phyloP scores from a whole-genome alignment of 495 filamentous ascomycete genomes.

The Opeltia flavorubescens region DNA sequence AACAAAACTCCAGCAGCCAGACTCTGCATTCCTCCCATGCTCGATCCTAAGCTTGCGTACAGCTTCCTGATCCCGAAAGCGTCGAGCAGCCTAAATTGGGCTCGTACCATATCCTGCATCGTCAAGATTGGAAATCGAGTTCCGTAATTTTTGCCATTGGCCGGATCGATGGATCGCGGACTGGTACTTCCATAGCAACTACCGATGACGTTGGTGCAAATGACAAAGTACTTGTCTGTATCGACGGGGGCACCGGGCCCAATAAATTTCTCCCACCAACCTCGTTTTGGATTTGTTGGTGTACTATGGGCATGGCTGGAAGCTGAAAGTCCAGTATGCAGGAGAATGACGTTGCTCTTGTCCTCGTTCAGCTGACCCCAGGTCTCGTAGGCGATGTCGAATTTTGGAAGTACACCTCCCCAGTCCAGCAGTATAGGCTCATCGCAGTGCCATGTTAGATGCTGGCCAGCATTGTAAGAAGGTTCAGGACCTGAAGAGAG shows the following conservation, averaged over 20 bases:
- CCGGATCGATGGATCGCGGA: slow-evolving; percentile 75
- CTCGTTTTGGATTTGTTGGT: slow-evolving; percentile 64
- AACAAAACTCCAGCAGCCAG: slow-evolving; percentile 81
- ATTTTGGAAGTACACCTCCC: slow-evolving; percentile 77
- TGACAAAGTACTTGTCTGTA: slow-evolving; percentile 80
- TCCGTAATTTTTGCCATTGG: slow-evolving; percentile 75
- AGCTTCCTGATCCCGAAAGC: slow-evolving; percentile 61
- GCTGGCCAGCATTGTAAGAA: slow-evolving; percentile 77
- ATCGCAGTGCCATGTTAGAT: slow-evolving; percentile 56
- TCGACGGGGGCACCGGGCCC: slow-evolving; percentile 76
- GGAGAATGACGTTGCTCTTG: slow-evolving; percentile 77
- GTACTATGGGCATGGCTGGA: slow-evolving; percentile 95
- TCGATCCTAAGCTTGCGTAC: slow-evolving; percentile 85
- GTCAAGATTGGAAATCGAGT: slow-evolving; percentile 96
- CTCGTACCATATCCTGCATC: slow-evolving; percentile 93
- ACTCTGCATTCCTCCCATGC: slow-evolving; percentile 98
- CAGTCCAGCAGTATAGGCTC: slow-evolving; percentile 79
- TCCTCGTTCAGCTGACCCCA: slow-evolving; percentile 77
- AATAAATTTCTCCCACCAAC: slow-evolving; percentile 99
- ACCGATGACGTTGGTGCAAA: slow-evolving; percentile 94
- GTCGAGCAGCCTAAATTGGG: slow-evolving; percentile 86
- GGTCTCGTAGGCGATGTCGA: slow-evolving; percentile 82
- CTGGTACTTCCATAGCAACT: slow-evolving; percentile 96
- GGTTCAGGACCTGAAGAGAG: slow-evolving; percentile 75
- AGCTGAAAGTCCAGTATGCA: slow-evolving; percentile 89